Evolutionary conservation across 495 filamentous ascomycete species (phyloP).

Genomic region (Penicillium riverlandense): DNA sequence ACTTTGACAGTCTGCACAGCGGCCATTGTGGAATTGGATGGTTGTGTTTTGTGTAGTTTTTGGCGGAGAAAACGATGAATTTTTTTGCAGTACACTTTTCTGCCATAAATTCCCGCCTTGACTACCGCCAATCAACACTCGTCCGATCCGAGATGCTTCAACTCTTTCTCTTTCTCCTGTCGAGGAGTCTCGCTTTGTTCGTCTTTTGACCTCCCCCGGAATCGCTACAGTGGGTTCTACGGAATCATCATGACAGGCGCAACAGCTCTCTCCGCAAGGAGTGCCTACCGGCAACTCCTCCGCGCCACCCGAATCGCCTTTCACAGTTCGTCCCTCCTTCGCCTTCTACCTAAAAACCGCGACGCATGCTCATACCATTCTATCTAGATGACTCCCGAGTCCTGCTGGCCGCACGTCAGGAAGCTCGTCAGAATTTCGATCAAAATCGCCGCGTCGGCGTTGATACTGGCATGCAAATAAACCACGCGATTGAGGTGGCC

Average conservation of each 20-base stretch:
- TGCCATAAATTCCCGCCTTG: conserved; percentile 20
- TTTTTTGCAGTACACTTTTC: conserved; percentile 28
- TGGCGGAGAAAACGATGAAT: conserved; percentile 9
- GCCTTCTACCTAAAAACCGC: neutral
- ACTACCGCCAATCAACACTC: conserved; percentile 22
- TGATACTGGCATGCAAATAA: conserved; percentile 48
- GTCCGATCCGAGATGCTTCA: conserved; percentile 19
- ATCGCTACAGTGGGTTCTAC: neutral
- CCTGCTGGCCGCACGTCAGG: conserved; percentile 58
- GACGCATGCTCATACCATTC: neutral
- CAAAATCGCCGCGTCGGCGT: conserved; percentile 50
- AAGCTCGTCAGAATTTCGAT: conserved; percentile 67
- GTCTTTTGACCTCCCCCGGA: too few species aligned
- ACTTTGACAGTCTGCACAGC: conserved; percentile 38
- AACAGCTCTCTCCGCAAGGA: conserved; percentile 50
- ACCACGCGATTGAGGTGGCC: conserved; percentile 78
- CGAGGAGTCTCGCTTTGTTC: neutral
- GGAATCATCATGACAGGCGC: conserved; percentile 13
- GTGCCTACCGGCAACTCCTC: conserved; percentile 76
- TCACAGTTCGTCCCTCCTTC: conserved; percentile 47
- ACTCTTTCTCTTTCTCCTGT: conserved; percentile 11
- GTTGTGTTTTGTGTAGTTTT: conserved; percentile 11
- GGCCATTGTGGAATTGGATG: conserved; percentile 33
- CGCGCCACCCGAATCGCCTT: conserved; percentile 81
- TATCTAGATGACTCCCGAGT: conserved; percentile 57